phyloP scores from a whole-genome alignment of 2,329 filamentous ascomycete species.

The Pseudovirgaria hyperparasitica region DNA sequence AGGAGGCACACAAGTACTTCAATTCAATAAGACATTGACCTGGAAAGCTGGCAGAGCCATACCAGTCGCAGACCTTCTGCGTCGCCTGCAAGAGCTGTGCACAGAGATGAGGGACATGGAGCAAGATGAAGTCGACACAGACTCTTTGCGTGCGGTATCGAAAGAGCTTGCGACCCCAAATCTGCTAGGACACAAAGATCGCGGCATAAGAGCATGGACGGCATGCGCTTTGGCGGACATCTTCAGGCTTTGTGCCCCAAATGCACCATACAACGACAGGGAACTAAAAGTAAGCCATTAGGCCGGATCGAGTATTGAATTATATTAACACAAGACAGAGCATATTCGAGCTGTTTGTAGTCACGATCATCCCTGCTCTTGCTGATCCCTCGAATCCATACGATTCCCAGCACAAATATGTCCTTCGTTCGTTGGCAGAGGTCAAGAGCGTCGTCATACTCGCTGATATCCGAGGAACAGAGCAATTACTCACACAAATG shows the following conservation, averaged over 20 bases:
- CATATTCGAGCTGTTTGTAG: constrained; percentile 83
- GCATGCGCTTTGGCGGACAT: constrained; percentile 88
- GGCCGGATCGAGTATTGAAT: constrained; percentile 5
- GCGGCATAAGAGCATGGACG: constrained; percentile 79
- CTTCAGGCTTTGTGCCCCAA: constrained; percentile 79
- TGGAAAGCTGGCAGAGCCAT: constrained; percentile 91
- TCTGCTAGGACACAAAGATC: constrained; percentile 81
- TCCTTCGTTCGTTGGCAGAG: constrained; percentile 76
- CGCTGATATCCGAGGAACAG: constrained; percentile 72
- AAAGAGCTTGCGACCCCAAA: constrained; percentile 74
- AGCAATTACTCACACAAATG: constrained; percentile 65
- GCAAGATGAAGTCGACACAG: constrained; percentile 70
- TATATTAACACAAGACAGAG: constrained; percentile 42
- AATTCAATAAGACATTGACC: constrained; percentile 76
- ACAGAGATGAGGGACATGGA: constrained; percentile 77
- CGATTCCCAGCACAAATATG: constrained; percentile 85
- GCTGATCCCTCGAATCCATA: constrained; percentile 81
- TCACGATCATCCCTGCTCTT: constrained; percentile 69
- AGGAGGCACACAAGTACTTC: no score
- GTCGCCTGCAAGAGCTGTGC: constrained; percentile 66
- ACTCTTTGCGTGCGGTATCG: constrained; percentile 73
- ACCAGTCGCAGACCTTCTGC: constrained; percentile 65
- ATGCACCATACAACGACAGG: constrained; percentile 82
- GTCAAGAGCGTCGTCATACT: constrained; percentile 91
- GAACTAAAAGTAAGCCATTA: constrained; percentile 65